Conservation (phyloP, 257 asterid species). For the Ophiorrhiza pumila region DNA sequence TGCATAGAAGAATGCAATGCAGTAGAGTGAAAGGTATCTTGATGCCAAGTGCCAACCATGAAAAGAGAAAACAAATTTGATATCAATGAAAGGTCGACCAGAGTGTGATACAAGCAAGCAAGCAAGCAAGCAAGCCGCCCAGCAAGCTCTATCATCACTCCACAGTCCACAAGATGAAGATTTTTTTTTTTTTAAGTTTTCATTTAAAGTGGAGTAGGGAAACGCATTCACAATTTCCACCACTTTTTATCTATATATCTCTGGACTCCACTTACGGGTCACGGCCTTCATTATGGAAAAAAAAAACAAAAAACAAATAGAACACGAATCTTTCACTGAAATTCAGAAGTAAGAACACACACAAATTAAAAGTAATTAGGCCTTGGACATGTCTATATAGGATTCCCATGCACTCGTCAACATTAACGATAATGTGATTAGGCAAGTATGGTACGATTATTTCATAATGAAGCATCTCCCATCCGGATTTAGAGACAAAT, state of each 20-base stretch:
- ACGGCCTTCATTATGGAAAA: slow-evolving; percentile 8
- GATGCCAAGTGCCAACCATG: not conserved
- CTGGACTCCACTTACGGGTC: slow-evolving; percentile 26
- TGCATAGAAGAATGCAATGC: no score
- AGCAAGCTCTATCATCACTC: not conserved
- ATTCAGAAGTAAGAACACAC: no score
- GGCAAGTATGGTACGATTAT: not conserved
- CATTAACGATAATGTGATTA: not conserved
- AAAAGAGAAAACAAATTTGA: not conserved
- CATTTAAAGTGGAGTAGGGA: not conserved
- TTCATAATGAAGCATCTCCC: not conserved
- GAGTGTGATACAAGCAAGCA: slow-evolving; percentile 8
- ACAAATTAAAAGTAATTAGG: not conserved
- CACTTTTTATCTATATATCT: slow-evolving; percentile 1
- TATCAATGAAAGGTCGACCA: not conserved
- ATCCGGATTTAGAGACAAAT: not conserved
- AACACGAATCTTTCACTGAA: no score
- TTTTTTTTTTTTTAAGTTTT: no score
- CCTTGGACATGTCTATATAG: not conserved
- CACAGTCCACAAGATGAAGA: no score
- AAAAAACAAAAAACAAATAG: not conserved
- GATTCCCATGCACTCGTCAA: not conserved
- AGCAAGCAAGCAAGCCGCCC: no score
- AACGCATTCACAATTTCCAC: not conserved
- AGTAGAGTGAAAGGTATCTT: no score